Evolutionary conservation across 345 rosid species (phyloP).

Genomic region (Aethionema arabicum): DNA sequence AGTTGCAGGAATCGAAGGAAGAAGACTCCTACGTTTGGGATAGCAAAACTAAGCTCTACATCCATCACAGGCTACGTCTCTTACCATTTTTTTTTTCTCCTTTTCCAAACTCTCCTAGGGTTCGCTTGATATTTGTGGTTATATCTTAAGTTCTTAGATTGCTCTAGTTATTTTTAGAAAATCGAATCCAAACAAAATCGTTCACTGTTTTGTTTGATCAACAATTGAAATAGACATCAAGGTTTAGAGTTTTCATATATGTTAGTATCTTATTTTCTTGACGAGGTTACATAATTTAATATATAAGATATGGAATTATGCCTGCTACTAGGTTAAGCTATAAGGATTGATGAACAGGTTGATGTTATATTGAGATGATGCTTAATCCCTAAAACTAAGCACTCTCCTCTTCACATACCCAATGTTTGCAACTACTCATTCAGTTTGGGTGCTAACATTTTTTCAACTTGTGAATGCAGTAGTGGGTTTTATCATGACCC

Average conservation of each 20-base stretch:
- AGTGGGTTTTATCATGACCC: conserved; percentile 91
- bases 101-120: background rate
- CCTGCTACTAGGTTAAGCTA: background rate
- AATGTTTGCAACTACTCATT: background rate
- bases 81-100: conserved; percentile 4
- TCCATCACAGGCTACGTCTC: conserved; percentile 65
- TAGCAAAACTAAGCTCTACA: conserved; percentile 52
- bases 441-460: conserved; percentile 23
- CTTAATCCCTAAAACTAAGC: background rate
- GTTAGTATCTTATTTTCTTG: background rate
- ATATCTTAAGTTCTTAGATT: background rate
- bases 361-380: background rate
- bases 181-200: background rate
- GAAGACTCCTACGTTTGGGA: conserved; percentile 68
- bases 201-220: conserved; percentile 1
- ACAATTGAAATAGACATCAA: background rate
- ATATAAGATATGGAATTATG: background rate
- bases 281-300: background rate
- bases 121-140: background rate
- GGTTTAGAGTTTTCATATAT: background rate
- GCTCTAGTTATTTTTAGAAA: background rate
- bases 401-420: background rate
- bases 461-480: conserved; percentile 41
- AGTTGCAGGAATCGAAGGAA: conserved; percentile 40
- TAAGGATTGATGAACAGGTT: background rate